Evolutionary conservation across 2,329 filamentous ascomycete genomes (phyloP).

Genomic region (Plectosphaerella plurivora): DNA sequence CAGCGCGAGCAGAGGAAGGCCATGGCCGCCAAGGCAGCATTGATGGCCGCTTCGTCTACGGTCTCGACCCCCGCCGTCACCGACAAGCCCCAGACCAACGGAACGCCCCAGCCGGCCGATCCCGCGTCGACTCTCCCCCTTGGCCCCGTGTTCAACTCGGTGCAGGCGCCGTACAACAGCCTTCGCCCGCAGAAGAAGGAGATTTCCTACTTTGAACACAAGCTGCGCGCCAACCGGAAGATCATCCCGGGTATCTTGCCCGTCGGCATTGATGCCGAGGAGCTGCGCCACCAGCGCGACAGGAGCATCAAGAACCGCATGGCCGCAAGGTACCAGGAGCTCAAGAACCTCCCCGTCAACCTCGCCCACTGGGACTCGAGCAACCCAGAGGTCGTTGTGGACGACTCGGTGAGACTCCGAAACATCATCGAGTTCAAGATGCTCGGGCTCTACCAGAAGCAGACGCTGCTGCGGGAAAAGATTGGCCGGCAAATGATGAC

Average conservation of each 20-base stretch:
- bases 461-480: slow-evolving; percentile 78
- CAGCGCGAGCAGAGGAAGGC: slow-evolving; percentile 64
- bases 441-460: slow-evolving; percentile 81
- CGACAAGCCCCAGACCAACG: not conserved
- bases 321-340: slow-evolving; percentile 74
- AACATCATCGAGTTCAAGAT: slow-evolving; percentile 95
- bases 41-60: slow-evolving; percentile 28
- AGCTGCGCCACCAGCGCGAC: slow-evolving; percentile 81
- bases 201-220: slow-evolving; percentile 79
- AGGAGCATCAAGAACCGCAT: slow-evolving; percentile 87
- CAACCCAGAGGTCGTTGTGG: slow-evolving; percentile 61
- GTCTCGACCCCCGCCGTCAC: slow-evolving; percentile 19
- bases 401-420: slow-evolving; percentile 81
- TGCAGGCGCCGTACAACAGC: slow-evolving; percentile 67
- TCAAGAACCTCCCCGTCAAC: slow-evolving; percentile 81
- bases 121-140: slow-evolving; percentile 28
- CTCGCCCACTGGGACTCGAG: slow-evolving; percentile 81
- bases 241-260: slow-evolving; percentile 88
- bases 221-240: slow-evolving; percentile 67
- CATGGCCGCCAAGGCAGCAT: slow-evolving; percentile 42
- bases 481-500: slow-evolving; percentile 91
- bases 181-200: slow-evolving; percentile 41
- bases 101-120: slow-evolving; percentile 1
- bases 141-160: slow-evolving; percentile 60
- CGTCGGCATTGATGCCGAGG: slow-evolving; percentile 80